A percentile compares a stretch with the other conserved stretches of the same genome.
Evolutionary conservation across 768 basidiomycete genomes (phyloP).

Genomic region (Termitomyces sp.): DNA sequence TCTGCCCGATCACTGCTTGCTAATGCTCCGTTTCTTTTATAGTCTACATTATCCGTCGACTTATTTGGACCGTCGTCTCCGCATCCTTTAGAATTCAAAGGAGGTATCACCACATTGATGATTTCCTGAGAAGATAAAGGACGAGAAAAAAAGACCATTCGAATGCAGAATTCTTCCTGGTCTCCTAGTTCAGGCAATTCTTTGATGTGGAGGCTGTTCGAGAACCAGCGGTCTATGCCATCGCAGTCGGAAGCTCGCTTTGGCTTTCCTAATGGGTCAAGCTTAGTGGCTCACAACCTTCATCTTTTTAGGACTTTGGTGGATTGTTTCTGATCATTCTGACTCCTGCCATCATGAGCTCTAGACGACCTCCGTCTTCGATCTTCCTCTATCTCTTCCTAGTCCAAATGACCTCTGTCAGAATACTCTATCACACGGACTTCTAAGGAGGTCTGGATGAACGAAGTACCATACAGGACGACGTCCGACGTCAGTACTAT

Average conservation of each 20-base stretch:
- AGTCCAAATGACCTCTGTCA: neutral
- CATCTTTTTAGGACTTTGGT: too few relatives aligned
- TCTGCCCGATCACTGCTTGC: neutral
- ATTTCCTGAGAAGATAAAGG: neutral
- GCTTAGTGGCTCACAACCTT: neutral
- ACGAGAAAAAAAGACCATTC: neutral
- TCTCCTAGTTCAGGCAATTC: neutral
- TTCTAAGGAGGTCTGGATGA: neutral
- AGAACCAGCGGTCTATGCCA: neutral
- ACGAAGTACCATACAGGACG: neutral
- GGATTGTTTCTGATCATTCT: too few relatives aligned
- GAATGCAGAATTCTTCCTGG: neutral
- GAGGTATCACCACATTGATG: neutral
- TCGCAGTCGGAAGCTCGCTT: neutral
- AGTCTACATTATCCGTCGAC: too few relatives aligned
- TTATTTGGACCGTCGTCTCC: neutral
- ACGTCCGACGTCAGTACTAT: neutral
- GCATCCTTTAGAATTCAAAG: neutral
- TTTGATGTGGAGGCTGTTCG: too few relatives aligned
- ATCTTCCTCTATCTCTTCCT: too few relatives aligned
- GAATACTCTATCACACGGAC: neutral
- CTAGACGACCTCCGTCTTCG: too few relatives aligned
- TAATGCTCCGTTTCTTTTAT: neutral
- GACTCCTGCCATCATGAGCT: too few relatives aligned
- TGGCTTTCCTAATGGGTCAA: neutral